Base-by-base conservation (phyloP, 176 grass and related monocot genomes). In the Hordeum marinum region DNA sequence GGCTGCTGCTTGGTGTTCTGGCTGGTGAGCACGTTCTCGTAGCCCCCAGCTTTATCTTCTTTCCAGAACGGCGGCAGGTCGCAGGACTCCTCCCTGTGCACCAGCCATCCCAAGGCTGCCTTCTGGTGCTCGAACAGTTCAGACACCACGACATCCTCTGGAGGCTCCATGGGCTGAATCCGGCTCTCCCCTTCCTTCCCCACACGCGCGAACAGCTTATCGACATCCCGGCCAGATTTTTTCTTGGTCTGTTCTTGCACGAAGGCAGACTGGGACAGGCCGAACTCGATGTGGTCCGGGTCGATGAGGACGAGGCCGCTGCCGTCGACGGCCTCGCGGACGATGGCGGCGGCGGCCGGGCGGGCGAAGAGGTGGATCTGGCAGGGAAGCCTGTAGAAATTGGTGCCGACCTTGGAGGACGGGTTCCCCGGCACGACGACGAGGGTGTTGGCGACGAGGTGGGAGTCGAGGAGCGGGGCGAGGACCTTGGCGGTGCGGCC, bases 11-110 rank as follows among this genome's bases (percentile, higher is more conserved):
- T 60, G 1, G 65, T 80, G 55, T 45, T 50, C 73, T 92, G 89
- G 78, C 76, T 85, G 1, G 89, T 95, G 59, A 95, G 88, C 57
- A 92, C 83, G 9, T 98, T 98, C 32, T 83, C 40, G 48, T 81
- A 98, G 5, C 72, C 57, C 34, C 89, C 87, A 68, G 81, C 85
- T 27, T 65, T 18, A 64, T 68, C 68, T 60, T 87, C 80, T 21
- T 92, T 84, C 96, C 96, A 98, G 65, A 98, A 98, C 0, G 93
- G 93, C 9, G 93, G 96, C 85, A 98, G 55, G n/a, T 94, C 93
- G 29, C 24, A 36, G 1, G 93, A 94, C 59, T 95, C 94, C 85
- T 98, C 96, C 82, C 93, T 80, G 70, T 78, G 81, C 60, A 95
- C 85, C 65, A 98, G 59, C 93, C 93, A 98, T 11, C 96, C 89